phyloP scores from a whole-genome alignment of 208 protist species.

The Leishmania mexicana region DNA sequence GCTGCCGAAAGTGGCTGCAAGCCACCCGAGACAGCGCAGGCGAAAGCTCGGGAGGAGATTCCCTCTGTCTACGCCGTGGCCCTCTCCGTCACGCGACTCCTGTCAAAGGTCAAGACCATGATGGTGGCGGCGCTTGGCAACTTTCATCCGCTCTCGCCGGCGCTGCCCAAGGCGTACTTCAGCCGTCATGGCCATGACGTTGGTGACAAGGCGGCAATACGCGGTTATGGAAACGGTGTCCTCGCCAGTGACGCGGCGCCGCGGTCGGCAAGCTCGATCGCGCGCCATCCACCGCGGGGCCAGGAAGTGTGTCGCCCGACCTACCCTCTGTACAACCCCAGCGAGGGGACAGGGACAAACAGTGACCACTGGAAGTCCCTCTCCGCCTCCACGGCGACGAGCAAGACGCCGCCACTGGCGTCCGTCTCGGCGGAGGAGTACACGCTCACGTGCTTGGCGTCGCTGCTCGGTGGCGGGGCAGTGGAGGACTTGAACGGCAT shows the following conservation, averaged over 20 bases:
- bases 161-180: constrained; percentile 8
- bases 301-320: neutral
- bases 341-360: neutral
- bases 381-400: neutral
- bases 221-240: neutral
- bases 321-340: neutral
- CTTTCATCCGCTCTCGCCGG: constrained; percentile 18
- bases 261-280: neutral
- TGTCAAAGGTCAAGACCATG: constrained; percentile 3
- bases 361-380: neutral
- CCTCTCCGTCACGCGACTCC: constrained; percentile 12
- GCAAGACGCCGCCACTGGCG: neutral
- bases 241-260: neutral
- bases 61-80: constrained; percentile 17
- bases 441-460: neutral
- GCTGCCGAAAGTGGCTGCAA: neutral
- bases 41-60: neutral
- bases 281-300: neutral
- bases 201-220: neutral
- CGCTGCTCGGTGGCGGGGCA: neutral
- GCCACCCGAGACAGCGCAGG: neutral
- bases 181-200: neutral
- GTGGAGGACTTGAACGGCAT: constrained; percentile 10
- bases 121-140: neutral
- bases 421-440: neutral